Base-by-base conservation (phyloP, 345 rosid genomes). In the Lumnitzera racemosa region DNA sequence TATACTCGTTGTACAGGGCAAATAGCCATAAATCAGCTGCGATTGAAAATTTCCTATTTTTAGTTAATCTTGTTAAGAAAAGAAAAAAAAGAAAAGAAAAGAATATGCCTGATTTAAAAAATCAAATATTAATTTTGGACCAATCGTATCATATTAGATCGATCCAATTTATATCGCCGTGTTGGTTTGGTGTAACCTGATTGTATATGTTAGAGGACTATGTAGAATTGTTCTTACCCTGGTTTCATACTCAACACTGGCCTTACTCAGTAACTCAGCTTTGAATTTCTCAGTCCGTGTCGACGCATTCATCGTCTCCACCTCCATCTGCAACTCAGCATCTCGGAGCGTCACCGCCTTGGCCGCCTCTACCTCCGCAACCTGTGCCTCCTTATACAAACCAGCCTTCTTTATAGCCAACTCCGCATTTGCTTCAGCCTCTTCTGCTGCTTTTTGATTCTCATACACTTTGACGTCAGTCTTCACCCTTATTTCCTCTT, bases 181-280 rank as follows among this genome's bases (percentile, higher is more conserved):
- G 10, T 36, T 5, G 11, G 43, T 36, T 36, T 36, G 10, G 7
- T 36, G 1, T 36, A 36, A 5, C 4, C 43, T 36, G 11, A 36
- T 36, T 5, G 43, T 27, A 5, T 27, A 27, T 27, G 31, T 27
- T 5, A 27, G 31, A 2, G 5, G 31, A 0, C 31, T 27, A 27
- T 27, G 31, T 27, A 13, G 14, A 53, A 15, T n/a, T 15, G 13
- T 25, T 17, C 2, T 57, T 47, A 83, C 89, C 90, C 78, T 80
- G 43, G 91, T 83, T 64, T 85, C 94, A 61, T 88, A 90, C 64
- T 88, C 96, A 47, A 88, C 96, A 24, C 80, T 90, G 2, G 96
- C 89, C 67, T 79, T 78, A 54, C 86, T 85, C 54, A 88, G 79
- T 27, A 80, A 75, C 75, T 88, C 94, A 4, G 96, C 97, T 73